A percentile compares a stretch with the other conserved stretches of the same genome.
These are phyloP conservation scores for Metschnikowia arizonensis DNA, from an alignment of 805 yeast species.

Conservation along the genomic window DNA sequence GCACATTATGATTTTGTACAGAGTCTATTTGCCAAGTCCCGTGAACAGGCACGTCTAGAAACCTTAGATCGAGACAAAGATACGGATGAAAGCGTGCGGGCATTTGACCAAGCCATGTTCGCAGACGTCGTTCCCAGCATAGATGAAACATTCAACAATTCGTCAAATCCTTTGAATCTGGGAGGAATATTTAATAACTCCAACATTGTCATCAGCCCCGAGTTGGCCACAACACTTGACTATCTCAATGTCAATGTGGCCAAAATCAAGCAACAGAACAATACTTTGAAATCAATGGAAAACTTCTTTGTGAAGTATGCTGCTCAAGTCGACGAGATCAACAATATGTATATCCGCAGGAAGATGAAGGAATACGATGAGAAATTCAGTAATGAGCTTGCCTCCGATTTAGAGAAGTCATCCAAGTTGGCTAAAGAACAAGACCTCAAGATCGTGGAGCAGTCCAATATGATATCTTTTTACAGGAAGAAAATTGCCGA, in stretches of 20 bases:
- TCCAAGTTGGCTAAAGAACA: slow-evolving; percentile 6
- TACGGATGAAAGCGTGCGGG: slow-evolving; percentile 4
- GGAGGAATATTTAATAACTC: slow-evolving; percentile 59
- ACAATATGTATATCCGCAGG: slow-evolving; percentile 5
- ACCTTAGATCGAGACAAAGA: slow-evolving; percentile 4
- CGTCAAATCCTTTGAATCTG: slow-evolving; percentile 41
- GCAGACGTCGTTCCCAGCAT: slow-evolving; percentile 51
- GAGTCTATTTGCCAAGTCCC: slow-evolving; percentile 21
- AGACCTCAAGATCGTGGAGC: slow-evolving; percentile 11
- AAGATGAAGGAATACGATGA: slow-evolving; percentile 11
- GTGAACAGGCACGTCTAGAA: slow-evolving; percentile 7
- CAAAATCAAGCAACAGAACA: slow-evolving; percentile 55
- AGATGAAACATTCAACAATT: slow-evolving; percentile 39
- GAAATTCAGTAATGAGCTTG: slow-evolving; percentile 4
- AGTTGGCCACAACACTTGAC: slow-evolving; percentile 52
- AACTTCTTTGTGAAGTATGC: slow-evolving; percentile 51
- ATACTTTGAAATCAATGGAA: slow-evolving; percentile 51
- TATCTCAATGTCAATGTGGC: slow-evolving; percentile 52
- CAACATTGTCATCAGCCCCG: slow-evolving; percentile 53
- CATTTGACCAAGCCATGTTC: slow-evolving; percentile 59
- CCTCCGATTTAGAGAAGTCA: slow-evolving; percentile 10
- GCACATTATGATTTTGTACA: slow-evolving; percentile 36
- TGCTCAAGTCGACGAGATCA: slow-evolving; percentile 13
- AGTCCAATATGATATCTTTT: slow-evolving; percentile 6
- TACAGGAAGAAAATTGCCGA: slow-evolving; percentile 10